Evolutionary conservation across 345 rosid species (phyloP).

Genomic region (Cardamine chenopodiifolia): DNA sequence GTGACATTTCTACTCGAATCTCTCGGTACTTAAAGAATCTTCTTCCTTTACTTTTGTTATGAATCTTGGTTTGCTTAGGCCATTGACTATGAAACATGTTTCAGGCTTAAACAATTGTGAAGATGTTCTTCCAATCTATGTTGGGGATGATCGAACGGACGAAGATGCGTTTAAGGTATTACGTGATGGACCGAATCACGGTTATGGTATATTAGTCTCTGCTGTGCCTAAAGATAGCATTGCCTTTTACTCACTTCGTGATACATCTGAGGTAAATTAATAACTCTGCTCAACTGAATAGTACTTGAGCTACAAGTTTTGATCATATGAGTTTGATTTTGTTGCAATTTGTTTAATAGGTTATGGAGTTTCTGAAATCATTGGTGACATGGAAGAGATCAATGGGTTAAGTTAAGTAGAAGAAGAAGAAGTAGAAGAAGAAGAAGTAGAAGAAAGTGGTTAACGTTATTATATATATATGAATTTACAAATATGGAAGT

Average conservation of each 20-base stretch:
- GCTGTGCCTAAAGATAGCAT: constrained; percentile 75
- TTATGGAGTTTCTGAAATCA: constrained; percentile 82
- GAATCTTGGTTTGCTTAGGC: not conserved
- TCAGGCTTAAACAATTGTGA: constrained; percentile 67
- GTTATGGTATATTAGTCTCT: constrained; percentile 84
- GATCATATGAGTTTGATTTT: constrained; percentile 1
- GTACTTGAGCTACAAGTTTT: not conserved
- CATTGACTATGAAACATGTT: constrained; percentile 12
- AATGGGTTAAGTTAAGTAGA: constrained; percentile 6
- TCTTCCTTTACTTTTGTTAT: constrained; percentile 7
- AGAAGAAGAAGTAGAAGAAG: not conserved
- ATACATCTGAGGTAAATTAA: constrained; percentile 75
- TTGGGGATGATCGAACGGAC: constrained; percentile 95
- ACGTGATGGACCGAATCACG: constrained; percentile 65
- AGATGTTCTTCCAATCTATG: constrained; percentile 91
- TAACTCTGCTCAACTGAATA: not conserved
- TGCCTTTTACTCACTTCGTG: constrained; percentile 82
- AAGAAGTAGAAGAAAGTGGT: constrained; percentile 17
- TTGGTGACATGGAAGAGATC: constrained; percentile 75
- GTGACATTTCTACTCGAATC: constrained; percentile 88
- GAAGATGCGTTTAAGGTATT: constrained; percentile 97
- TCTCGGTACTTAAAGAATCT: constrained; percentile 55
- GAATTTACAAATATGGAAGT: constrained; percentile 7
- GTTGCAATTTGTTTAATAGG: constrained; percentile 47
- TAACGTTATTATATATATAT: constrained; percentile 21